Base-by-base conservation (phyloP, 768 basidiomycete species). In the Calocybe cyanea region DNA sequence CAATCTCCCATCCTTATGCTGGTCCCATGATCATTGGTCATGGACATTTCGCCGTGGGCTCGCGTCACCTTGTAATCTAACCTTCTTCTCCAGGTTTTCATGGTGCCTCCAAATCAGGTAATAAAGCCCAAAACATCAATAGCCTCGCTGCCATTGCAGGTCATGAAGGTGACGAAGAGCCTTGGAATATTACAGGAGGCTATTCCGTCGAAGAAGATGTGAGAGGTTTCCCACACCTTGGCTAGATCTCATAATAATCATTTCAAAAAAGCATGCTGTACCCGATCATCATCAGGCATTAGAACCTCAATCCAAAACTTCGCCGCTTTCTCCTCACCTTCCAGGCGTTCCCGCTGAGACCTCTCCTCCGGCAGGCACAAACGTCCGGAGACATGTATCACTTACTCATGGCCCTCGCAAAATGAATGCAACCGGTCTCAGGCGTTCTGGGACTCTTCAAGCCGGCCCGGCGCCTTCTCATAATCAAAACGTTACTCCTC, bases 131-230 rank as follows among this genome's bases (percentile, higher is more conserved):
- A 48, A 77, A 79, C 18, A 70, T 91, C 64, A 91, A 90, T 57
- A 91, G 87, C 62, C 78, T 92, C 43, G 78, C 85, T 28, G 86
- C 86, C 44, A 92, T 92, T 64, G 81, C 86, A 41, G 88, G 87
- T 33, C 85, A 88, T 57, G 89, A 92, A 55, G 87, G 84, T 54
- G 89, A 90, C 49, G 89, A 92, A 61, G 89, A 91, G 52, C 85
- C 88, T 45, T 92, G 90, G 90, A 86, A 88, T 62, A 69, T 74
- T 34, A 80, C 81, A 32, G 76, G 73, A 25, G 72, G 64, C 66
- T 77, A 61, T 67, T 70, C 64, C 10, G 70, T 79, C 48, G 83
- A 83, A 42, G 86, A 87, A 24, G 85, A 87, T 66, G 88, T 87
- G 50, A 53, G 67, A 58, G 18, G 15, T 33, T 17, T 30, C 23